Evolutionary conservation across 2,329 filamentous ascomycete genomes (phyloP), one percentile per base, ranked within the genome.

Genomic region (Stromatinia cepivora): DNA sequence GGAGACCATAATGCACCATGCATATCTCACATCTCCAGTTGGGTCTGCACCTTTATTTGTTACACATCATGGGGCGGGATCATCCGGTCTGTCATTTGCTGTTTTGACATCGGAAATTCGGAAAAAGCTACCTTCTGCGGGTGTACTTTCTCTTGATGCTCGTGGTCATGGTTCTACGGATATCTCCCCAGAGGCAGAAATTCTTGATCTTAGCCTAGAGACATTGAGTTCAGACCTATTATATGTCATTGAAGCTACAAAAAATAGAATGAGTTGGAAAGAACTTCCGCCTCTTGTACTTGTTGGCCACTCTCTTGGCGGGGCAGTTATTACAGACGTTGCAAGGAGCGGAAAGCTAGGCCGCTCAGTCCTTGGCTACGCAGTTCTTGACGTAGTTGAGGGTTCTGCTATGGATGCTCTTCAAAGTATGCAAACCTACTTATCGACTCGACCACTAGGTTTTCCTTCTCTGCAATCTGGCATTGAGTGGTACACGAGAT

Each of bases 381-480:
- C 89, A 4, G 94, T 98, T 10, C 84, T 99, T 22, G 95, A 99
- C 80, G 93, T 99, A 6, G 95, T 99, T 39, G 95, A 99, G 80
- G 92, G 95, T 15, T 97, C 92, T 0, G 95, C 95, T 46, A 94
- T 99, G 80, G 95, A 98, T 79, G 94, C 95, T 3, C 84, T 99
- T 66, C 89, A 93, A 79, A 94, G 91, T 79, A 99, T 99, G 95
- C 91, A 95, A 74, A 91, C 90, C 4, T 97, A 97, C 79, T 85
- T 99, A 28, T 89, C 91, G 1, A 93, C 90, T 6, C 86, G 95
- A 31, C 95, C 95, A 0, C 83, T 84, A 11, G 87, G 89, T 2
- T 99, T 99, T 76, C 83, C 88, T n/a, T 90, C 88, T 17, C 75
- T 97, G 25, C 85, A 91, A 72, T 87, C 91, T 5, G 94, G 90